These are phyloP conservation scores for Citrus unshiu DNA, from an alignment of 345 rosid species.

Conservation along the genomic window DNA sequence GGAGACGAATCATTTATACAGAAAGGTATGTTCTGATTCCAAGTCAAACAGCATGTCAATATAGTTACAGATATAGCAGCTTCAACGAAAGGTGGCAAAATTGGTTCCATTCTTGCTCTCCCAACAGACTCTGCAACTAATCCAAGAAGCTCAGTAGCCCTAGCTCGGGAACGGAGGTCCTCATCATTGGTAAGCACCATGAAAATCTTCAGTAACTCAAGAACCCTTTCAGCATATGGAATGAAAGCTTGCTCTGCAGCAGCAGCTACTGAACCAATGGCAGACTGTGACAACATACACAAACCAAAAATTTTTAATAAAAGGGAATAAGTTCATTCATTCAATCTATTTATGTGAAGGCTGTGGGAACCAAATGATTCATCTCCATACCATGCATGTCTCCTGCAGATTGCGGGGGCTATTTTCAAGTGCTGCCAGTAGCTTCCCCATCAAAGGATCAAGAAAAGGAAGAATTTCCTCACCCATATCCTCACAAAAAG, in stretches of 20 bases:
- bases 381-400: slow-evolving; percentile 86
- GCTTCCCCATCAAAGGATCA: slow-evolving; percentile 88
- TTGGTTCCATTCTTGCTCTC: slow-evolving; percentile 74
- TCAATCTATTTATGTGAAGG: neutral
- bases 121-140: slow-evolving; percentile 99
- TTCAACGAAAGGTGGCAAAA: slow-evolving; percentile 84
- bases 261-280: slow-evolving; percentile 95
- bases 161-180: slow-evolving; percentile 91
- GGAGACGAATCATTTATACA: slow-evolving; percentile 10
- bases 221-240: slow-evolving; percentile 92
- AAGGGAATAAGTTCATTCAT: neutral
- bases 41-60: slow-evolving; percentile 4
- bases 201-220: slow-evolving; percentile 85
- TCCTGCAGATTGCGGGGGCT: slow-evolving; percentile 94
- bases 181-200: slow-evolving; percentile 90
- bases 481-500: slow-evolving; percentile 99
- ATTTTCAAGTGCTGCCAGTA: slow-evolving; percentile 73
- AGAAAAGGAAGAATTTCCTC: slow-evolving; percentile 89
- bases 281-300: slow-evolving; percentile 62
- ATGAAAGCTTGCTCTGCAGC: slow-evolving; percentile 97
- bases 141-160: slow-evolving; percentile 99
- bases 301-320: neutral
- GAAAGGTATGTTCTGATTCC: neutral
- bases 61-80: slow-evolving; percentile 86
- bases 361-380: neutral